Evolutionary conservation across 192 early-diverging fungal species (phyloP).

Genomic region (Podila clonocystis): DNA sequence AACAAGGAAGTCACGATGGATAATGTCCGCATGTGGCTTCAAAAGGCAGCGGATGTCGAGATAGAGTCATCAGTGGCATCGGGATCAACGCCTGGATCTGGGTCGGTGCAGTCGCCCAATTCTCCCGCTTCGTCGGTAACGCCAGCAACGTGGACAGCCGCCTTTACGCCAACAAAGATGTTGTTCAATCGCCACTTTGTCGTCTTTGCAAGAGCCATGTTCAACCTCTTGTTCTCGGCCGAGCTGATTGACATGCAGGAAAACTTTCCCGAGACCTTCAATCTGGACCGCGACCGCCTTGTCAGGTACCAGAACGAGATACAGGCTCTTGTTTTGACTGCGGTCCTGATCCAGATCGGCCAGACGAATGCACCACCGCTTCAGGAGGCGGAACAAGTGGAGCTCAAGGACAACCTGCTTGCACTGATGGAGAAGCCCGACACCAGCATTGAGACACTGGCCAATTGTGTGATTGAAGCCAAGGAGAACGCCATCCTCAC

Average conservation of each 20-base stretch:
- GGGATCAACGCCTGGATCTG: conserved; percentile 40
- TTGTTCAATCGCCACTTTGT: conserved; percentile 52
- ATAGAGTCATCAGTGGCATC: not conserved
- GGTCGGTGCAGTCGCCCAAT: too few species aligned
- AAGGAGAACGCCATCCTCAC: conserved; percentile 23
- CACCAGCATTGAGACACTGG: conserved; percentile 27
- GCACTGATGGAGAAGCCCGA: conserved; percentile 23
- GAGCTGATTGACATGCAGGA: conserved; percentile 18
- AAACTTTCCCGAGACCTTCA: conserved; percentile 74
- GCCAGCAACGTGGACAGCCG: conserved; percentile 11
- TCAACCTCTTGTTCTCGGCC: conserved; percentile 61
- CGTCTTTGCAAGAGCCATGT: conserved; percentile 62
- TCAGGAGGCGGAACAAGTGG: conserved; percentile 24
- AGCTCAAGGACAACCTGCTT: conserved; percentile 47
- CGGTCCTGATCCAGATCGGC: conserved; percentile 75
- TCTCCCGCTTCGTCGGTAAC: conserved; percentile 5
- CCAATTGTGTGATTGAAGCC: conserved; percentile 27
- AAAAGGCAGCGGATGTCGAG: conserved; percentile 29
- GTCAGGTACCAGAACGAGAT: conserved; percentile 75
- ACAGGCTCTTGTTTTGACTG: conserved; percentile 72
- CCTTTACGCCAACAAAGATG: not conserved
- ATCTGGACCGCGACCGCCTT: conserved; percentile 73
- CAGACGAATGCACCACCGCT: conserved; percentile 64
- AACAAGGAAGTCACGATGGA: conserved; percentile 56
- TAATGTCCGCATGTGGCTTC: conserved; percentile 72